Evolutionary conservation across 306 rosid genomes (phyloP), one percentile per base, ranked within the genome.

Genomic region (Dicorynia guianensis): DNA sequence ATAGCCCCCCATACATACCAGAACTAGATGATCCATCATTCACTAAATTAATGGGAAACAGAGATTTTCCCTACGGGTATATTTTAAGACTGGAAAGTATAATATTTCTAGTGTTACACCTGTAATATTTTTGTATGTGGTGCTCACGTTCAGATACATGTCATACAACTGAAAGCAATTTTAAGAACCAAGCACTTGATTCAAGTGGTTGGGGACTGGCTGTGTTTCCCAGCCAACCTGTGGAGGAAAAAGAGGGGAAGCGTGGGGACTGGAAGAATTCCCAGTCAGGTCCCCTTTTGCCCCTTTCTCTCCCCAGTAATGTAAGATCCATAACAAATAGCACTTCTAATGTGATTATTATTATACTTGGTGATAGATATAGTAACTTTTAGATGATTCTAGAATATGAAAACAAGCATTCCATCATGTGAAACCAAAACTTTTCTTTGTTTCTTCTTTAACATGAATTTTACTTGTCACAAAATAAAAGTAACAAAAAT

Each of bases 41-140:
- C 71, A 74, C 91, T 25, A 80, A 79, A 54, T 20, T 6, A 60
- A 87, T 92, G 85, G 87, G 87, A 65, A 92, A 75, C 76, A 83
- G 97, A 88, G 99, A 95, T 50, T 75, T 95, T 67, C 76, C 84
- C 49, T 95, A 89, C 11, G 97, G 99, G 97, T 93, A 82, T 33
- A 86, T 70, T 19, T 69, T 43, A 18, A 66, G 73, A 80, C 81
- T 59, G 42, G 1, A 65, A 71, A 2, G 9, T 20, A 71, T 59
- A 43, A 38, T 57, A 20, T 35, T 80, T 48, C 39, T 3, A 43
- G 34, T n/a, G 42, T 43, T 48, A 10, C 80, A 42, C 48, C 19
- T 77, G 6, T 25, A 48, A 18, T 58, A 57, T 33, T 33, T 63
- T 4, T 50, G 46, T 58, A 56, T 17, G 44, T 57, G 35, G 4